phyloP scores from a whole-genome alignment of 2,329 filamentous ascomycete genomes.

The Fusarium newnesense region DNA sequence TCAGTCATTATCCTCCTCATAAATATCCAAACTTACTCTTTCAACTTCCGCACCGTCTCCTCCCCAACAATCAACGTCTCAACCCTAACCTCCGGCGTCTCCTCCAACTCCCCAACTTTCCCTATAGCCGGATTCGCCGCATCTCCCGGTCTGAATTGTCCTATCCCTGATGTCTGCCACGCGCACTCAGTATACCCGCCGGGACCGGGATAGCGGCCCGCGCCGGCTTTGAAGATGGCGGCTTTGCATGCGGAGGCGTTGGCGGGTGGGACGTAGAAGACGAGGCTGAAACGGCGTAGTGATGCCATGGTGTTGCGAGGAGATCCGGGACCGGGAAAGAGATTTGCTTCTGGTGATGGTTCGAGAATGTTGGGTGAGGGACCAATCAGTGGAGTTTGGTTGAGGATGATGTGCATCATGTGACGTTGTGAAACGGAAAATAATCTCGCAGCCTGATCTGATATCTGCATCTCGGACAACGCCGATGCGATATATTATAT shows the following conservation, averaged over 20 bases:
- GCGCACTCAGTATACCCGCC: conserved; percentile 67
- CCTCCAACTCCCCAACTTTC: conserved; percentile 64
- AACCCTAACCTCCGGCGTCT: conserved; percentile 68
- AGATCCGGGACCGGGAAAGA: conserved; percentile 20
- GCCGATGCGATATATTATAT: background rate
- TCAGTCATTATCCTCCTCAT: background rate
- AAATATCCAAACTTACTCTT: conserved; percentile 58
- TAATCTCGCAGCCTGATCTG: conserved; percentile 15
- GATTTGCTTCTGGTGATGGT: conserved; percentile 11
- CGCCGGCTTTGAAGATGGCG: conserved; percentile 68
- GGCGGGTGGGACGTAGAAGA: conserved; percentile 61
- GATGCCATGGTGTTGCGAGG: conserved; percentile 24
- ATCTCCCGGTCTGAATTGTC: conserved; percentile 73
- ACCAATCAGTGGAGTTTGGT: background rate
- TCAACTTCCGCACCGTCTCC: conserved; percentile 66
- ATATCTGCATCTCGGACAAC: conserved; percentile 15
- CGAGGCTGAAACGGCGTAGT: conserved; percentile 49
- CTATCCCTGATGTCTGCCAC: conserved; percentile 64
- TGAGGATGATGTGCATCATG: conserved; percentile 1
- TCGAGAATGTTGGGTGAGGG: background rate
- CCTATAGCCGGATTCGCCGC: conserved; percentile 73
- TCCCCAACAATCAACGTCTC: conserved; percentile 71
- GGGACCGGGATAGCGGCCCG: conserved; percentile 60
- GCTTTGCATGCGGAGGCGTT: conserved; percentile 61
- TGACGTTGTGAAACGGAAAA: conserved; percentile 11